These are phyloP conservation scores for Drechslerella coelobrocha DNA, from an alignment of 2,329 filamentous ascomycete genomes.

Conservation along the genomic window DNA sequence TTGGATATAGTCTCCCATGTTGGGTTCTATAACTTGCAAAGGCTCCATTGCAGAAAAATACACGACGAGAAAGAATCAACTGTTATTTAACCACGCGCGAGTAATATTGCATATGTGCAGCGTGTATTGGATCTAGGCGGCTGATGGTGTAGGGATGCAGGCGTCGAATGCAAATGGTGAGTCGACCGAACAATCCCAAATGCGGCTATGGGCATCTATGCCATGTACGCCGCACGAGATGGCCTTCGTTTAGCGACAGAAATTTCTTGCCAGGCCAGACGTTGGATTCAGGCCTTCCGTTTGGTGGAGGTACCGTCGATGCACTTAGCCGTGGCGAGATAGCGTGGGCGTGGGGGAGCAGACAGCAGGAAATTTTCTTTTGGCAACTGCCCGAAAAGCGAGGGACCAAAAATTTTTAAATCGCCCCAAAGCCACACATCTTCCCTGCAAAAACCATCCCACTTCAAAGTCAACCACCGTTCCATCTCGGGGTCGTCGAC, in stretches of 20 bases:
- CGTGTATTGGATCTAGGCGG: no score
- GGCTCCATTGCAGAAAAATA: constrained; percentile 33
- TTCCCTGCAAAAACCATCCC: constrained; percentile 6
- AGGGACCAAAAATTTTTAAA: not conserved
- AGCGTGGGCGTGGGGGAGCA: not conserved
- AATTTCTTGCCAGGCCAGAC: not conserved
- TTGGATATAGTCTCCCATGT: constrained; percentile 7
- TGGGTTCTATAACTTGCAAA: constrained; percentile 6
- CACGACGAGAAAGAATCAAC: no score
- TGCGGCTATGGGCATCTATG: no score
- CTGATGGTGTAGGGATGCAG: no score
- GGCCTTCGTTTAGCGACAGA: not conserved
- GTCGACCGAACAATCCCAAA: no score
- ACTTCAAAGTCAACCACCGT: not conserved
- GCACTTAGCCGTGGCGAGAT: not conserved
- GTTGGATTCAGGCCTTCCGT: not conserved
- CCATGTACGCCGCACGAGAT: not conserved
- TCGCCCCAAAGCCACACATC: not conserved
- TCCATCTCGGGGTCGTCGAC: not conserved
- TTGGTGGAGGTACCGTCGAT: not conserved
- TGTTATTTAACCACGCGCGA: no score
- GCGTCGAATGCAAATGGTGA: no score
- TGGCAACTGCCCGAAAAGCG: not conserved
- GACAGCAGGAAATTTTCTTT: not conserved
- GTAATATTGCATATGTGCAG: not conserved